phyloP scores from a whole-genome alignment of 2,329 filamentous ascomycete species.

The Tympanopsis confertula region DNA sequence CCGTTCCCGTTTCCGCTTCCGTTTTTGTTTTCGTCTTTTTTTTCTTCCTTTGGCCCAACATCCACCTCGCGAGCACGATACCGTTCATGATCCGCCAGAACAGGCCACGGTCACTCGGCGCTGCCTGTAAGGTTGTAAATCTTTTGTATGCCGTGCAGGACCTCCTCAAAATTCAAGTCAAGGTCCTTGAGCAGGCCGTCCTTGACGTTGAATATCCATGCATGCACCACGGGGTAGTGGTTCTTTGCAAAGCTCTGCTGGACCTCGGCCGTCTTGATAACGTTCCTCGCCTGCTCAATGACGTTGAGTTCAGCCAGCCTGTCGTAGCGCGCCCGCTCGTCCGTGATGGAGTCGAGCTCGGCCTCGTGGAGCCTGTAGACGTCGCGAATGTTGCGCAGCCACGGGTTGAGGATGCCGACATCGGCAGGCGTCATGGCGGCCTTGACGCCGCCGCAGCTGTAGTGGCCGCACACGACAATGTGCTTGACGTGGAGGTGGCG shows the following conservation, averaged over 20 bases:
- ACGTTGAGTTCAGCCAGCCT: slow-evolving; percentile 79
- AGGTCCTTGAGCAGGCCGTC: slow-evolving; percentile 57
- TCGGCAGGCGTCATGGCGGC: slow-evolving; percentile 64
- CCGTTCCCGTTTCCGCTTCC: too few species aligned
- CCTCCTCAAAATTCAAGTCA: slow-evolving; percentile 46
- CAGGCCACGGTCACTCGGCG: neutral
- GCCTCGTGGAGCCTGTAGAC: slow-evolving; percentile 61
- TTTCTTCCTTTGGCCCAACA: too few species aligned
- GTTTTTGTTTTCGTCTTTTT: too few species aligned
- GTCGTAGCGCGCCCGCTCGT: slow-evolving; percentile 49
- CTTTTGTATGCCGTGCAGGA: slow-evolving; percentile 47
- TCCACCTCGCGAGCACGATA: too few species aligned
- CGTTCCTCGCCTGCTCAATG: slow-evolving; percentile 61
- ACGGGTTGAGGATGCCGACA: slow-evolving; percentile 60
- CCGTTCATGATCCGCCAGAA: too few species aligned
- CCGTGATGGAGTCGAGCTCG: slow-evolving; percentile 52
- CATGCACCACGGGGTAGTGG: slow-evolving; percentile 58
- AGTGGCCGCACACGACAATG: slow-evolving; percentile 70
- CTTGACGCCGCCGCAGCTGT: slow-evolving; percentile 67
- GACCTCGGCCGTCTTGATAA: slow-evolving; percentile 72
- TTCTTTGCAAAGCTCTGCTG: slow-evolving; percentile 57
- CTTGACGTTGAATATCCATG: slow-evolving; percentile 61
- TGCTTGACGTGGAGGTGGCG: slow-evolving; percentile 70
- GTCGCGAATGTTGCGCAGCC: slow-evolving; percentile 64
- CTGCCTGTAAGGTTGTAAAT: slow-evolving; percentile 43